Conservation (phyloP, 1,284 basidiomycete species). For the Pseudomicrostroma phylloplanum region DNA sequence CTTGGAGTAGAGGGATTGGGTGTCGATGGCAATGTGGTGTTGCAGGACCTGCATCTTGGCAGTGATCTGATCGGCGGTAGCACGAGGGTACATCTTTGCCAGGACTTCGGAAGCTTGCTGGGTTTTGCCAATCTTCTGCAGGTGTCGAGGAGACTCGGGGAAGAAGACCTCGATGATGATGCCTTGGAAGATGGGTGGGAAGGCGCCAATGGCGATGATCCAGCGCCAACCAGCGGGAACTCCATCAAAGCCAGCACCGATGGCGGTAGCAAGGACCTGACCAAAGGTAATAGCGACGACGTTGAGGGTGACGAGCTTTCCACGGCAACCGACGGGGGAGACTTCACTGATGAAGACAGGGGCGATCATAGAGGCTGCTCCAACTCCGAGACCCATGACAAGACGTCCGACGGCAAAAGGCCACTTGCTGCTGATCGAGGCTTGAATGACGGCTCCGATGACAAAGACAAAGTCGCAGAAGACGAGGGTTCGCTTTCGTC, state of each 20-base stretch:
- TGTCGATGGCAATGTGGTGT: conserved; percentile 41
- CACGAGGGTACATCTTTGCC: conserved; percentile 34
- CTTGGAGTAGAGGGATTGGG: conserved; percentile 13
- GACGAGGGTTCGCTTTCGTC: conserved; percentile 50
- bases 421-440: conserved; percentile 44
- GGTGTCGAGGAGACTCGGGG: conserved; percentile 51
- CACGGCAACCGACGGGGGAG: conserved; percentile 51
- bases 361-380: conserved; percentile 48
- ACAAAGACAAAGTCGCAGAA: conserved; percentile 38
- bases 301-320: conserved; percentile 52
- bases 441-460: conserved; percentile 51
- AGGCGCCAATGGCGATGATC: conserved; percentile 51
- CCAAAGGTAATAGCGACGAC: conserved; percentile 51
- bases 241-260: conserved; percentile 35
- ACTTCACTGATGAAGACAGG: conserved; percentile 53
- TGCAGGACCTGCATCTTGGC: conserved; percentile 50
- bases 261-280: conserved; percentile 51
- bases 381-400: conserved; percentile 52
- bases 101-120: conserved; percentile 44
- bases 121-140: conserved; percentile 39
- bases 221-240: conserved; percentile 51
- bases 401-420: conserved; percentile 51
- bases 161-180: conserved; percentile 47
- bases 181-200: conserved; percentile 48
- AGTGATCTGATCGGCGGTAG: conserved; percentile 45